Percentiles rank a stretch among this genome's conserved stretches.
Conservation (phyloP, 106 monocot genomes). For the Phalaenopsis equestris region DNA sequence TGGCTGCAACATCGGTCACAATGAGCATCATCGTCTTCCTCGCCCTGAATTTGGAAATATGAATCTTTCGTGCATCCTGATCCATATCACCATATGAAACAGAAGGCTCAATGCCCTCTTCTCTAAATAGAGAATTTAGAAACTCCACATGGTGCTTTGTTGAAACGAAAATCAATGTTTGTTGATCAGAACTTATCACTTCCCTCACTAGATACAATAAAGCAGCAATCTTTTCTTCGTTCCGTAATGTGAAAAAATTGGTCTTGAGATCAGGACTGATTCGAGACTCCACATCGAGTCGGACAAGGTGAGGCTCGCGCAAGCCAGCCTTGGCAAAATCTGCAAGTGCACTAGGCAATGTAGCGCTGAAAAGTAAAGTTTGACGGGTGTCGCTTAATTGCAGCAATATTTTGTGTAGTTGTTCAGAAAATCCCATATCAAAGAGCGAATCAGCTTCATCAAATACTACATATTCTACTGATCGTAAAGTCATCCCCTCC, state of each 20-base stretch:
- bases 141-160: conserved; percentile 98
- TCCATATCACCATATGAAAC: conserved; percentile 96
- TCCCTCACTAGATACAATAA: conserved; percentile 81
- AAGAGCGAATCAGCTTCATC: conserved; percentile 95
- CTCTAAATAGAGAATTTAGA: conserved; percentile 64
- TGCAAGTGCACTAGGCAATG: conserved; percentile 82
- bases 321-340: conserved; percentile 97
- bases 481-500: conserved; percentile 73
- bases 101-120: conserved; percentile 83
- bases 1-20: conserved; percentile 95
- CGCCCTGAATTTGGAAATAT: conserved; percentile 74
- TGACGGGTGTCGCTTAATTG: conserved; percentile 82
- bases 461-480: conserved; percentile 98
- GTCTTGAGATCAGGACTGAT: conserved; percentile 87
- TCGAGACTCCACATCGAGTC: conserved; percentile 77
- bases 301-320: conserved; percentile 73
- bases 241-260: conserved; percentile 74
- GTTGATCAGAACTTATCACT: conserved; percentile 63
- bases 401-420: conserved; percentile 66
- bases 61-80: conserved; percentile 92
- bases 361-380: conserved; percentile 93
- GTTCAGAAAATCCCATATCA: conserved; percentile 89
- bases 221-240: conserved; percentile 88
- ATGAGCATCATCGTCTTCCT: conserved; percentile 92
- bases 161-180: conserved; percentile 85